A percentile compares a stretch with the other conserved stretches of the same genome.
These are phyloP conservation scores for Scedosporium aurantiacum DNA, from an alignment of 2,329 filamentous ascomycete species.

Conservation along the genomic window DNA sequence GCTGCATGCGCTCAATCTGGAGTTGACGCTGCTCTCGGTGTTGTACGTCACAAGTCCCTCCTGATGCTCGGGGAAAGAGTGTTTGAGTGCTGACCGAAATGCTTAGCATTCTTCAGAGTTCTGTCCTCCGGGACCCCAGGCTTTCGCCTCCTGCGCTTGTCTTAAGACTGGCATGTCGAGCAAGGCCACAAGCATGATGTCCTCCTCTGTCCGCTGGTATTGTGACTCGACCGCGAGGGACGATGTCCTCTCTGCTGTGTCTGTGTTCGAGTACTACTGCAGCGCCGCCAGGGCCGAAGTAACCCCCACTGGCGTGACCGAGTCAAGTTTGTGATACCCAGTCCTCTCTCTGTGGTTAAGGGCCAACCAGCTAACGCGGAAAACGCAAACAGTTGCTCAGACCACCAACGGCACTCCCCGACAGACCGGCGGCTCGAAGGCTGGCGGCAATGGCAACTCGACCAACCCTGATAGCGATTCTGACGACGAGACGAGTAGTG, in stretches of 20 bases:
- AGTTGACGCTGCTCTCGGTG: slow-evolving; percentile 14
- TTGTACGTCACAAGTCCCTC: background rate
- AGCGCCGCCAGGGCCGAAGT: slow-evolving; percentile 33
- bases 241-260: slow-evolving; percentile 34
- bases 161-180: slow-evolving; percentile 35
- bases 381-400: slow-evolving; percentile 13
- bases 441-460: slow-evolving; percentile 5
- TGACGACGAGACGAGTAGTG: slow-evolving; percentile 7
- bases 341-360: slow-evolving; percentile 10
- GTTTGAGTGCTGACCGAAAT: background rate
- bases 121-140: slow-evolving; percentile 35
- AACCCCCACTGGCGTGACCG: slow-evolving; percentile 25
- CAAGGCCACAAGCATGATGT: slow-evolving; percentile 31
- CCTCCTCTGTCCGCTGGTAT: slow-evolving; percentile 29
- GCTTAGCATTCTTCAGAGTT: slow-evolving; percentile 9
- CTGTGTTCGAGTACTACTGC: slow-evolving; percentile 36
- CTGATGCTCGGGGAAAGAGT: no score
- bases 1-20: slow-evolving; percentile 32
- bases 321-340: slow-evolving; percentile 20
- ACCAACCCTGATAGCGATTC: background rate
- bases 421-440: background rate
- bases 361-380: slow-evolving; percentile 8
- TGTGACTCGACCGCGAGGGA: slow-evolving; percentile 32
- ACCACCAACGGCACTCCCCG: slow-evolving; percentile 7
- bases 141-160: slow-evolving; percentile 41